Percentiles rank a stretch among this genome's conserved stretches.
Conservation (phyloP, 352 stramenopile species). For the Globisporangium carolinianum region DNA sequence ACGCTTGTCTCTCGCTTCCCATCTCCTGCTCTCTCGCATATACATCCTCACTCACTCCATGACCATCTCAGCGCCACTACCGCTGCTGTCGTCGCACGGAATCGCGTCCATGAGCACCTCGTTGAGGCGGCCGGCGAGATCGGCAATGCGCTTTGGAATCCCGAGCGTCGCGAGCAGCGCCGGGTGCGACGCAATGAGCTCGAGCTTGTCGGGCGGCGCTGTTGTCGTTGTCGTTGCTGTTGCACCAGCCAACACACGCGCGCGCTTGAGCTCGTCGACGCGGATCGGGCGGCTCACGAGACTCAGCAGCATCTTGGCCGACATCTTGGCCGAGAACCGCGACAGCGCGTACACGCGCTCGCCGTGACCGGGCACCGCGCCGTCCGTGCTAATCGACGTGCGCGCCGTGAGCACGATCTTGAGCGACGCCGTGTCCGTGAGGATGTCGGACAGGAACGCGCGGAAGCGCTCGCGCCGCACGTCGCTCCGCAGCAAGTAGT, state of each 20-base stretch:
- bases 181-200: slow-evolving; percentile 66
- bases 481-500: slow-evolving; percentile 49
- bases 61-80: slow-evolving; percentile 1
- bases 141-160: slow-evolving; percentile 62
- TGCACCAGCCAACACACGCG: slow-evolving; percentile 11
- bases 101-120: slow-evolving; percentile 68
- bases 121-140: slow-evolving; percentile 63
- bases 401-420: slow-evolving; percentile 68
- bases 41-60: slow-evolving; percentile 18
- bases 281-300: slow-evolving; percentile 68
- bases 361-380: slow-evolving; percentile 55
- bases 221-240: not conserved
- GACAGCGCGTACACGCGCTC: slow-evolving; percentile 62
- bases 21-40: not conserved
- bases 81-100: slow-evolving; percentile 19
- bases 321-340: slow-evolving; percentile 62
- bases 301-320: slow-evolving; percentile 69
- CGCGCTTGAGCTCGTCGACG: slow-evolving; percentile 53
- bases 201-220: slow-evolving; percentile 50
- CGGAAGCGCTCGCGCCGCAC: slow-evolving; percentile 53
- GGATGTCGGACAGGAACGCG: slow-evolving; percentile 52
- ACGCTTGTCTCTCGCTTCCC: not conserved
- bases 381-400: slow-evolving; percentile 55
- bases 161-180: slow-evolving; percentile 49
- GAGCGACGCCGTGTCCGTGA: slow-evolving; percentile 64